A percentile compares a stretch with the other conserved stretches of the same genome.
Conservation (phyloP, 805 yeast genomes). For the Saccharomycopsis sp. region DNA sequence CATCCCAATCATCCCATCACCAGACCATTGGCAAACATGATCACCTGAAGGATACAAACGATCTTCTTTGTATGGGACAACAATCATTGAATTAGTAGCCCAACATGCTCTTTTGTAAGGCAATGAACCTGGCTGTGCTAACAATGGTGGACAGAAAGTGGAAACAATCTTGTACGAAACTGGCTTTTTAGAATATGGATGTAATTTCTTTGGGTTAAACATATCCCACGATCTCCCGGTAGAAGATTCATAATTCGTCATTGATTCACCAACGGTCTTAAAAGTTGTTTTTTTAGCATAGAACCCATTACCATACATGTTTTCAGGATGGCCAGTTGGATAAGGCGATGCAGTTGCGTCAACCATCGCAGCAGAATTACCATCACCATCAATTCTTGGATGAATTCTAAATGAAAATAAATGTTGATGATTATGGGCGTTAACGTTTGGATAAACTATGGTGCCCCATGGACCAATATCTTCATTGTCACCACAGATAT, state of each 20-base stretch:
- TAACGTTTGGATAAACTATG: slow-evolving; percentile 68
- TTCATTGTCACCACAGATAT: slow-evolving; percentile 56
- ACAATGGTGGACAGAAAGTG: slow-evolving; percentile 62
- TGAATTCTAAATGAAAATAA: slow-evolving; percentile 70
- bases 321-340: slow-evolving; percentile 60
- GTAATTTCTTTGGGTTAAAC: slow-evolving; percentile 61
- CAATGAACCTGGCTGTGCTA: slow-evolving; percentile 67
- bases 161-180: slow-evolving; percentile 73
- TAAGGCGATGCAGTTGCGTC: slow-evolving; percentile 57
- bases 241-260: slow-evolving; percentile 51
- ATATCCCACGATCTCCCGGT: slow-evolving; percentile 74
- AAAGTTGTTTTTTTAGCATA: slow-evolving; percentile 56
- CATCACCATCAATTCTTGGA: slow-evolving; percentile 76
- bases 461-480: slow-evolving; percentile 74
- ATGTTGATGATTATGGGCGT: slow-evolving; percentile 86
- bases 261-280: slow-evolving; percentile 61
- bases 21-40: slow-evolving; percentile 67
- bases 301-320: slow-evolving; percentile 75
- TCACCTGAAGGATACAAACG: slow-evolving; percentile 73
- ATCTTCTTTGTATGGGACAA: slow-evolving; percentile 49
- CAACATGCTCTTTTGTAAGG: slow-evolving; percentile 79
- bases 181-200: slow-evolving; percentile 68
- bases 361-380: slow-evolving; percentile 61
- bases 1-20: slow-evolving; percentile 61
- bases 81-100: slow-evolving; percentile 62